Conservation (phyloP, 129 eudicot genomes). For the Chrysanthemum seticuspe region DNA sequence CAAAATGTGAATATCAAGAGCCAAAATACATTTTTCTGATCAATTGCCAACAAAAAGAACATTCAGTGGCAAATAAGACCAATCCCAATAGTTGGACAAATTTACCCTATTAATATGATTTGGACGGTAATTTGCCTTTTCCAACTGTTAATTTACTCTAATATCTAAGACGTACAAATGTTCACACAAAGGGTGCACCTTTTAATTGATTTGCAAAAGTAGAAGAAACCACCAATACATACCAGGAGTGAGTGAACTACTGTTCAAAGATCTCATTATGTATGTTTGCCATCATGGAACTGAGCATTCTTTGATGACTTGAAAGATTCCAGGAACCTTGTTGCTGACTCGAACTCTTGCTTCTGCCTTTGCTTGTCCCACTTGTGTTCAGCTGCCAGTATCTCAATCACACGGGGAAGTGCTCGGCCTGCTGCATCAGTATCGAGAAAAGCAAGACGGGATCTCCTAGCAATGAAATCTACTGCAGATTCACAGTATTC, state of each 20-base stretch:
- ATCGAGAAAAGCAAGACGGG: constrained; percentile 83
- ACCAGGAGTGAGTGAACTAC: constrained; percentile 21
- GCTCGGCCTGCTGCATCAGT: constrained; percentile 79
- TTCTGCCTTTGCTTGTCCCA: constrained; percentile 84
- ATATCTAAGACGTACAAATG: no score
- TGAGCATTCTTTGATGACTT: constrained; percentile 89
- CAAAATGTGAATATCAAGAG: no score
- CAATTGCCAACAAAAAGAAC: no score
- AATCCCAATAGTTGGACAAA: no score
- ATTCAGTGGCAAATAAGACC: no score
- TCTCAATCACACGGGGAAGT: constrained; percentile 74
- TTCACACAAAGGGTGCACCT: no score
- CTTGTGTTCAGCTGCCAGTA: constrained; percentile 73
- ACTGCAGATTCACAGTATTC: constrained; percentile 86
- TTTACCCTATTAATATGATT: no score
- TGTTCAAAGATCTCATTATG: constrained; percentile 38
- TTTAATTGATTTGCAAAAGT: neutral
- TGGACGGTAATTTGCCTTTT: no score
- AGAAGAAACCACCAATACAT: constrained; percentile 8
- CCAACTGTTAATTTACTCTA: no score
- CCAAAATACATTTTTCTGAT: no score
- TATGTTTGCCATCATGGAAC: constrained; percentile 86
- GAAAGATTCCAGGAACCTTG: constrained; percentile 70
- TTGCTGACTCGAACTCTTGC: constrained; percentile 57
- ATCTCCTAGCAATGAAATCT: constrained; percentile 83